Percentiles rank a stretch among this genome's conserved stretches.
Conservation (phyloP, 257 asterid species). For the Nicotiana undulata region DNA sequence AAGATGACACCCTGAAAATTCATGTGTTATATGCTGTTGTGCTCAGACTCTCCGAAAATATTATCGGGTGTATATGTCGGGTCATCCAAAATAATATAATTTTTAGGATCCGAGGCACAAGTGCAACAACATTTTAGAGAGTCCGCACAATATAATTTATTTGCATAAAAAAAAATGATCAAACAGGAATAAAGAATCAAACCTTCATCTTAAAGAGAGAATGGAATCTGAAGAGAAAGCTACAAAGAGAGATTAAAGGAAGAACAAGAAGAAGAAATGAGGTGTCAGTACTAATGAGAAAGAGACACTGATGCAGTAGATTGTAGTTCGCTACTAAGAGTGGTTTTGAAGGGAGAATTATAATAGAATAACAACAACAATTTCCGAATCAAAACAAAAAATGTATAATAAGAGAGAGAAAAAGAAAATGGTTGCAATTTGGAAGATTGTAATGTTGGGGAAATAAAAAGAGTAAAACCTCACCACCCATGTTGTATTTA, state of each 20-base stretch:
- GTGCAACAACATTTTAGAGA: too few species aligned
- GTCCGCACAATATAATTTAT: too few species aligned
- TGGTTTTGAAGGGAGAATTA: neutral
- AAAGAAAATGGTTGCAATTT: neutral
- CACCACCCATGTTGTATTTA: too few species aligned
- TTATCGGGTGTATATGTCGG: too few species aligned
- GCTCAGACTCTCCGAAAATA: too few species aligned
- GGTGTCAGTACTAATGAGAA: neutral
- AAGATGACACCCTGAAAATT: neutral
- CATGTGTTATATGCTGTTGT: neutral
- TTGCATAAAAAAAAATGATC: neutral
- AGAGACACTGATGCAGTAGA: constrained; percentile 19
- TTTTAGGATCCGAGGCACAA: too few species aligned
- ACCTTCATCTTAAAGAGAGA: constrained; percentile 45
- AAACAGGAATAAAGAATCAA: constrained; percentile 18
- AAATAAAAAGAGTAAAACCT: too few species aligned
- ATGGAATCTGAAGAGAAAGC: constrained; percentile 5
- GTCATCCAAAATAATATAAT: too few species aligned
- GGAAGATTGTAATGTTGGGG: neutral
- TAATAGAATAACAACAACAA: neutral
- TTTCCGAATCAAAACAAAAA: constrained; percentile 17
- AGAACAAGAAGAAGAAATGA: neutral
- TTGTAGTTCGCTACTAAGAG: neutral
- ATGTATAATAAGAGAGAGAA: constrained; percentile 15
- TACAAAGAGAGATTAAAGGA: neutral